These are phyloP conservation scores for Capronia epimyces DNA, from an alignment of 2,329 filamentous ascomycete species.

Conservation along the genomic window DNA sequence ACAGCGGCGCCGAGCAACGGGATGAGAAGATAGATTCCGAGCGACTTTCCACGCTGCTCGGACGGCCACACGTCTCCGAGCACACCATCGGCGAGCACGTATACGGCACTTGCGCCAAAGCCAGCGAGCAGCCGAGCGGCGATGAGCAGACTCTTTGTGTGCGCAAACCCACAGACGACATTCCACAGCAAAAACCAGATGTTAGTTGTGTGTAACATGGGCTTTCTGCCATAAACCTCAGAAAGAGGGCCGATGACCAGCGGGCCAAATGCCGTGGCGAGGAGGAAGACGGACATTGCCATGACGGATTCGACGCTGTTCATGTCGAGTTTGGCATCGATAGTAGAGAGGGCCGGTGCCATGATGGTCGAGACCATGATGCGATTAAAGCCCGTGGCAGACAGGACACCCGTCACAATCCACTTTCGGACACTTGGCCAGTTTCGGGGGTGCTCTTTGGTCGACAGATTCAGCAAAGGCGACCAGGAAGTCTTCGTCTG, in stretches of 20 bases:
- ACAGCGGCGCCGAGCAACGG: slow-evolving; percentile 48
- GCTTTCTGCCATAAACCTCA: slow-evolving; percentile 46
- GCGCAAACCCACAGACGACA: slow-evolving; percentile 48
- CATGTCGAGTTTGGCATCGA: slow-evolving; percentile 59
- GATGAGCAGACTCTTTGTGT: slow-evolving; percentile 44
- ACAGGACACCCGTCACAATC: slow-evolving; percentile 46
- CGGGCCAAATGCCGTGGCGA: slow-evolving; percentile 43
- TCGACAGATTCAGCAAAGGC: slow-evolving; percentile 16
- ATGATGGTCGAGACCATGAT: slow-evolving; percentile 57
- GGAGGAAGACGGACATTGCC: slow-evolving; percentile 41
- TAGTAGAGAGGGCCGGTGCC: background rate
- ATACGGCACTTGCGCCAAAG: slow-evolving; percentile 47
- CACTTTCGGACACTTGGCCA: slow-evolving; percentile 50
- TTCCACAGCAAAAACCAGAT: slow-evolving; percentile 50
- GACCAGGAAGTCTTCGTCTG: background rate
- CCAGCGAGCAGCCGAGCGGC: slow-evolving; percentile 49
- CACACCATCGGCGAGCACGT: slow-evolving; percentile 39
- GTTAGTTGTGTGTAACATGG: slow-evolving; percentile 45
- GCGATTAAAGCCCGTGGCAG: slow-evolving; percentile 51
- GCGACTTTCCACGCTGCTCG: slow-evolving; percentile 53
- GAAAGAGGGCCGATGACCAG: slow-evolving; percentile 43
- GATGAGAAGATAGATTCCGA: slow-evolving; percentile 53
- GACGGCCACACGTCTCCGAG: slow-evolving; percentile 50
- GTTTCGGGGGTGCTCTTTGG: slow-evolving; percentile 35
- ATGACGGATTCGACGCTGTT: slow-evolving; percentile 36